phyloP scores from a whole-genome alignment of 257 asterid genomes.

The Oldenlandia corymbosa region DNA sequence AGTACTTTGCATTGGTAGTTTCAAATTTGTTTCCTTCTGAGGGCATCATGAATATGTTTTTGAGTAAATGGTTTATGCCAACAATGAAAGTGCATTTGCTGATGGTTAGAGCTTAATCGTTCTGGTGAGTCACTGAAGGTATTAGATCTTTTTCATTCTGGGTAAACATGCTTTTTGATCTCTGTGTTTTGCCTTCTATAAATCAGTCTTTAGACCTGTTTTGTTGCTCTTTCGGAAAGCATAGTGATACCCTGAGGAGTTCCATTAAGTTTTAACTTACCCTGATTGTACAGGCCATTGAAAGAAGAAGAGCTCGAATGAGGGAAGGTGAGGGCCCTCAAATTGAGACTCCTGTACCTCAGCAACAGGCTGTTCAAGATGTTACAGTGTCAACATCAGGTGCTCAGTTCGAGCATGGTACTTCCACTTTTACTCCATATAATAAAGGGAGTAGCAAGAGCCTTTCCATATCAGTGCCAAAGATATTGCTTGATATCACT shows the following conservation, averaged over 20 bases:
- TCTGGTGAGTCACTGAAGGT: too few relatives aligned
- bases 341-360: slow-evolving; percentile 42
- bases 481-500: slow-evolving; percentile 60
- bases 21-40: background rate
- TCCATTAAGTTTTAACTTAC: background rate
- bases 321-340: slow-evolving; percentile 51
- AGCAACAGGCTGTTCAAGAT: slow-evolving; percentile 37
- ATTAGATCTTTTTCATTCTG: background rate
- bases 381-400: slow-evolving; percentile 37
- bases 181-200: too few relatives aligned
- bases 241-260: background rate
- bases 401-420: slow-evolving; percentile 59
- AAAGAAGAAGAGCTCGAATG: slow-evolving; percentile 47
- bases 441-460: slow-evolving; percentile 28
- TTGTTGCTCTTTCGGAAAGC: too few relatives aligned
- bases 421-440: slow-evolving; percentile 34
- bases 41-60: background rate
- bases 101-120: too few relatives aligned
- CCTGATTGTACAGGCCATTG: slow-evolving; percentile 39
- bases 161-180: background rate
- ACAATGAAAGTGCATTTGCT: background rate
- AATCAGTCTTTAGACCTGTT: too few relatives aligned
- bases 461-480: slow-evolving; percentile 49
- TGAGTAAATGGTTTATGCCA: background rate
- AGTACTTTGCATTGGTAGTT: background rate